phyloP scores from a whole-genome alignment of 345 rosid species.

The Bruguiera parviflora region DNA sequence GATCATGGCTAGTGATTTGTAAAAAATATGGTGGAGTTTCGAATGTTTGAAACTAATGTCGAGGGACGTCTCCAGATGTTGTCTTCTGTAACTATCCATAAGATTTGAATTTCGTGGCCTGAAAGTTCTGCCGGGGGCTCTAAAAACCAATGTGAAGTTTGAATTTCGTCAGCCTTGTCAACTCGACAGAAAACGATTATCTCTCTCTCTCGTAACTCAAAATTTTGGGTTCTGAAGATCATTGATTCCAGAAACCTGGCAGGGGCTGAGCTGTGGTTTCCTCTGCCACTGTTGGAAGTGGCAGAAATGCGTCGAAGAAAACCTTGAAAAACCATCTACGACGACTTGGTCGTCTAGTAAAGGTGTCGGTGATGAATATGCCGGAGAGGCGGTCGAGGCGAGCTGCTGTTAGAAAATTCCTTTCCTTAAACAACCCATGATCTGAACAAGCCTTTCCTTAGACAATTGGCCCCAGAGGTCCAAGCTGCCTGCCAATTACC shows the following conservation, averaged over 20 bases:
- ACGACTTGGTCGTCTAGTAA: constrained; percentile 49
- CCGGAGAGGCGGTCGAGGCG: constrained; percentile 66
- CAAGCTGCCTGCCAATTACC: constrained; percentile 62
- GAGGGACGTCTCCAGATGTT: too few species aligned
- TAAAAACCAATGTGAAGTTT: too few species aligned
- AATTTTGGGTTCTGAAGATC: constrained; percentile 72
- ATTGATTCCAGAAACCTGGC: constrained; percentile 55
- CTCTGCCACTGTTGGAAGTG: constrained; percentile 30
- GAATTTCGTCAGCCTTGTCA: constrained; percentile 20
- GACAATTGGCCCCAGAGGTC: constrained; percentile 46
- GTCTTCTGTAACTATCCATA: too few species aligned
- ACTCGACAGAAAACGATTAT: constrained; percentile 66
- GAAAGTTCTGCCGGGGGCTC: too few species aligned
- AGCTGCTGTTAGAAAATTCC: constrained; percentile 67
- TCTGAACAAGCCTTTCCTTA: constrained; percentile 55
- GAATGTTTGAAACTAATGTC: too few species aligned
- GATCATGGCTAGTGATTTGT: too few species aligned
- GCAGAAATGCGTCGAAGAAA: constrained; percentile 45
- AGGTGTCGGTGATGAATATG: constrained; percentile 55
- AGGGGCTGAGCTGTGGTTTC: constrained; percentile 35
- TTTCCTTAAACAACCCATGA: constrained; percentile 55
- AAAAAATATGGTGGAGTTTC: too few species aligned
- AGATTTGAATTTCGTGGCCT: too few species aligned
- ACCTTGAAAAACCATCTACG: constrained; percentile 44
- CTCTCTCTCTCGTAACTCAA: constrained; percentile 69